phyloP scores from a whole-genome alignment of 1,139 yeast species.

The Sugiyamaella castrensis region DNA sequence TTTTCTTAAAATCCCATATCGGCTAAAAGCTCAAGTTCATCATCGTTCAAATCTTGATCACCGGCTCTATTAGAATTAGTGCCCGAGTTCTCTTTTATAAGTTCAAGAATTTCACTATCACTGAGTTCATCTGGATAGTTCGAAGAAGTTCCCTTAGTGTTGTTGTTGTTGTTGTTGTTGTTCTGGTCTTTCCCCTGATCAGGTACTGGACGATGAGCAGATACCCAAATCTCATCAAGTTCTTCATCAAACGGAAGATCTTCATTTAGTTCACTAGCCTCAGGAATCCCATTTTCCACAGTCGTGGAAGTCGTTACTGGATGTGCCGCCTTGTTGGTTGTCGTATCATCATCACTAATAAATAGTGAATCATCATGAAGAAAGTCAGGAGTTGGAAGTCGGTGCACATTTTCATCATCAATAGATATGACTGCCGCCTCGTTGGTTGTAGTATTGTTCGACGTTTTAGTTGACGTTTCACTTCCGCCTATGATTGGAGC shows the following conservation, averaged over 20 bases:
- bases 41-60: too few relatives aligned
- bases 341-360: slow-evolving; percentile 7
- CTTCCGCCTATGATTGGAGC: too few relatives aligned
- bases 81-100: background rate
- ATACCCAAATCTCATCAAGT: slow-evolving; percentile 6
- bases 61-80: too few relatives aligned
- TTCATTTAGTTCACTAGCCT: too few relatives aligned
- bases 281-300: too few relatives aligned
- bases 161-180: background rate
- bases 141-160: background rate
- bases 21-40: too few relatives aligned
- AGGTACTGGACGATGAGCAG: background rate
- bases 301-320: too few relatives aligned
- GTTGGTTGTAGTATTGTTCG: too few relatives aligned
- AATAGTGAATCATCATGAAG: slow-evolving; percentile 2
- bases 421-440: background rate
- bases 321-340: too few relatives aligned
- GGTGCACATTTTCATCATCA: background rate
- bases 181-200: background rate
- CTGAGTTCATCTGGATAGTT: slow-evolving; percentile 2
- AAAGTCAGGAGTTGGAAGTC: background rate
- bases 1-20: too few relatives aligned
- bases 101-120: slow-evolving; percentile 9
- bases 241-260: background rate
- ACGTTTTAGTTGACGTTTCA: too few relatives aligned